Conservation (phyloP, 164 flowering plant species). For the Vitis vinifera region ASM3070453v1 NC_081823.1:19980001-19980500, state of each 20-base stretch:
- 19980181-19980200: slow-evolving; percentile 30
- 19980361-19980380: too few species aligned
- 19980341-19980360: too few species aligned
- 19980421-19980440: background rate
- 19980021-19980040: background rate
- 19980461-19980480: slow-evolving; percentile 15
- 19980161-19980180: slow-evolving; percentile 32
- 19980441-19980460: background rate
- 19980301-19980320: too few species aligned
- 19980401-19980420: too few species aligned
- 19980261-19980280: slow-evolving; percentile 26
- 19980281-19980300: background rate
- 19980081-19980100: slow-evolving; percentile 23
- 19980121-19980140: background rate
- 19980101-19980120: background rate
- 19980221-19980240: slow-evolving; percentile 37
- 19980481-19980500: slow-evolving; percentile 48
- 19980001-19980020: background rate
- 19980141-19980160: background rate
- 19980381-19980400: too few species aligned
- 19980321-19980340: too few species aligned
- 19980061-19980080: slow-evolving; percentile 36
- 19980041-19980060: slow-evolving; percentile 47
- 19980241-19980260: slow-evolving; percentile 31
- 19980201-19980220: slow-evolving; percentile 37